A percentile compares a stretch with the other conserved stretches of the same genome.
Evolutionary conservation across 2,329 filamentous ascomycete species (phyloP).

Genomic region (Amylocarpus encephaloides): DNA sequence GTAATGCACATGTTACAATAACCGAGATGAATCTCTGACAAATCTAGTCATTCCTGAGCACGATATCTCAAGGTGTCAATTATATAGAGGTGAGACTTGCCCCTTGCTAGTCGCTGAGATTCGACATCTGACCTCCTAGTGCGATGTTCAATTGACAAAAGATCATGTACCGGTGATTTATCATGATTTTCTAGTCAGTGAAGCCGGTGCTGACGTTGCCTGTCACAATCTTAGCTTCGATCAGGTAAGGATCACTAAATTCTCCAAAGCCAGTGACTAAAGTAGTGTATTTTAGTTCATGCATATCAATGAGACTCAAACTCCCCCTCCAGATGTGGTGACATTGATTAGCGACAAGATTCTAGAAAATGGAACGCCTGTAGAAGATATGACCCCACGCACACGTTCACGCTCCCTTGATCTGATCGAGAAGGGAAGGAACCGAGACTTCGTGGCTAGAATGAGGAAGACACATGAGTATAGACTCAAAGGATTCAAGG

Average conservation of each 20-base stretch:
- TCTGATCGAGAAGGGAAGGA: neutral
- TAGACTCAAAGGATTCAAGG: constrained; percentile 10
- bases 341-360: neutral
- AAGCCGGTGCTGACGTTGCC: constrained; percentile 11
- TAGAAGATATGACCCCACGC: neutral
- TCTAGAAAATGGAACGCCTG: neutral
- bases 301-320: constrained; percentile 11
- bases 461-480: constrained; percentile 11
- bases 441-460: constrained; percentile 3
- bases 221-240: constrained; percentile 11
- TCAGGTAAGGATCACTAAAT: constrained; percentile 2
- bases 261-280: too few relatives aligned
- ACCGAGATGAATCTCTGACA: neutral
- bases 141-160: constrained; percentile 13
- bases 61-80: constrained; percentile 4
- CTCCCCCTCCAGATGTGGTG: neutral
- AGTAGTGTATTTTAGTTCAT: constrained; percentile 9
- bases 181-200: constrained; percentile 13
- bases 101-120: neutral
- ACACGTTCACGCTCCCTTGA: constrained; percentile 6
- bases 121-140: constrained; percentile 1
- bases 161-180: constrained; percentile 16
- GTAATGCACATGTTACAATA: neutral
- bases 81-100: constrained; percentile 10
- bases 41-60: constrained; percentile 9